Percentiles rank a stretch among this genome's conserved stretches.
Evolutionary conservation across 306 rosid genomes (phyloP).

Genomic region (Begonia masoniana): DNA sequence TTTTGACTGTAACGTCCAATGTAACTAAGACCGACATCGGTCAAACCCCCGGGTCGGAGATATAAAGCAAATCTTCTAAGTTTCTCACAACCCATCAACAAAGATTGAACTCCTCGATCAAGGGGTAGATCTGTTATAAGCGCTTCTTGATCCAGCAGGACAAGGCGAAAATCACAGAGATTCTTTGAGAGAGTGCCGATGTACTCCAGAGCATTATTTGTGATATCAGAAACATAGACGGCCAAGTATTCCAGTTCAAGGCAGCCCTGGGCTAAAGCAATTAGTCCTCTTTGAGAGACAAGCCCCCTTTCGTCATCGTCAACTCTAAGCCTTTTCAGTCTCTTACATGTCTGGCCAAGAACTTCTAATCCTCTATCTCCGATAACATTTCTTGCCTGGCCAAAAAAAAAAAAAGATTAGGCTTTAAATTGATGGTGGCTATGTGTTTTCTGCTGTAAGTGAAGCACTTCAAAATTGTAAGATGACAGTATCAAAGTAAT

Average conservation of each 20-base stretch:
- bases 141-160: constrained; percentile 65
- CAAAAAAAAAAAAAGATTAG: constrained; percentile 8
- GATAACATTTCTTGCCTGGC: constrained; percentile 85
- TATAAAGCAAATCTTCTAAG: constrained; percentile 83
- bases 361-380: constrained; percentile 96
- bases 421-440: too few species aligned
- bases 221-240: constrained; percentile 77
- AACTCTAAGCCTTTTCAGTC: constrained; percentile 69
- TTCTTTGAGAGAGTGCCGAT: constrained; percentile 65
- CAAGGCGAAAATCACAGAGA: constrained; percentile 84
- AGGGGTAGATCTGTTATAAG: constrained; percentile 75
- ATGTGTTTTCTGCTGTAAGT: too few species aligned
- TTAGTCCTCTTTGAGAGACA: constrained; percentile 88
- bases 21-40: constrained; percentile 66
- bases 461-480: too few species aligned
- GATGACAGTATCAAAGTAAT: too few species aligned
- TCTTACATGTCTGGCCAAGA: constrained; percentile 63
- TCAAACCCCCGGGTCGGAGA: constrained; percentile 74
- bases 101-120: constrained; percentile 77
- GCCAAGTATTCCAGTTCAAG: constrained; percentile 78
- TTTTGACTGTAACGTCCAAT: constrained; percentile 72
- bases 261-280: constrained; percentile 83
- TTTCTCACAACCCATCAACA: constrained; percentile 71
- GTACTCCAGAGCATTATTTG: constrained; percentile 57
- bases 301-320: constrained; percentile 83